Evolutionary conservation across 768 basidiomycete species (phyloP).

Genomic region (Mycena rosella): DNA sequence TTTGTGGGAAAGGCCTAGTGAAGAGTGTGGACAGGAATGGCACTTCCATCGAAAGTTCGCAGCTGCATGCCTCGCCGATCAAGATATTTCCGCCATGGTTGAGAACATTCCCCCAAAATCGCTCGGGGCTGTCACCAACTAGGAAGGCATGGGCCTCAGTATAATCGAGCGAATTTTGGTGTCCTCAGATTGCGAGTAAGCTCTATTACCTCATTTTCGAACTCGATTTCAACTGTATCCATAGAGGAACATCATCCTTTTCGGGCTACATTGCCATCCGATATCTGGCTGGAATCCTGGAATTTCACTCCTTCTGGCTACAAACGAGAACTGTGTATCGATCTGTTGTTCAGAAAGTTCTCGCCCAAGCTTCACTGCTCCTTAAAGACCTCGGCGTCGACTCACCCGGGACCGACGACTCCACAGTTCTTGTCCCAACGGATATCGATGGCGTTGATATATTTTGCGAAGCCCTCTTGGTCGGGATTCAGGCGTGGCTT

Average conservation of each 20-base stretch:
- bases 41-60: conserved; percentile 12
- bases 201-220: background rate
- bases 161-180: conserved; percentile 18
- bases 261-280: background rate
- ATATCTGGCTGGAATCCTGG: background rate
- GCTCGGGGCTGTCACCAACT: background rate
- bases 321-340: background rate
- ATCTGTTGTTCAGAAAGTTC: background rate
- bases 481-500: too few relatives aligned
- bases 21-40: background rate
- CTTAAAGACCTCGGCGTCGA: too few relatives aligned
- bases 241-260: background rate
- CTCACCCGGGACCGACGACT: too few relatives aligned
- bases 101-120: background rate
- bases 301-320: background rate
- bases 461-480: too few relatives aligned
- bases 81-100: conserved; percentile 3
- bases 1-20: conserved; percentile 7
- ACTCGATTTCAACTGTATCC: background rate
- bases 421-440: too few relatives aligned
- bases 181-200: conserved; percentile 3
- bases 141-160: background rate
- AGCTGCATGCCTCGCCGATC: conserved; percentile 18
- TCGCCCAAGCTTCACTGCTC: background rate
- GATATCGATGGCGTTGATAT: too few relatives aligned